These are phyloP conservation scores for Hypoxylon rickii DNA, from an alignment of 495 filamentous ascomycete species.

Conservation along the genomic window DNA sequence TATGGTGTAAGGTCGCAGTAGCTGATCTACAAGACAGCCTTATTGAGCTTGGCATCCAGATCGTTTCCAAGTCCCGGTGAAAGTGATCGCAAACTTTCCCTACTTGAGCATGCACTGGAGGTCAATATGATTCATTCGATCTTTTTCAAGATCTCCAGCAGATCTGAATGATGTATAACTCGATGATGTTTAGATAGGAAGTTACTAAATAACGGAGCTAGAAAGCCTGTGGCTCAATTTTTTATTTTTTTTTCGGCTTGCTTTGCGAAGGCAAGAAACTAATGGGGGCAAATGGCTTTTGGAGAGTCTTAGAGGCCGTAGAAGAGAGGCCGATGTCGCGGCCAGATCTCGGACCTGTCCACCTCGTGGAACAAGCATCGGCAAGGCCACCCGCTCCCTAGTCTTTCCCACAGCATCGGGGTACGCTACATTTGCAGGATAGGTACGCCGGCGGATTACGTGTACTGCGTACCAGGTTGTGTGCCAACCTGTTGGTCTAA, in stretches of 20 bases:
- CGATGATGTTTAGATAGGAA: background rate
- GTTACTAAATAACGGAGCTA: no score
- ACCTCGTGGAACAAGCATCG: constrained; percentile 9
- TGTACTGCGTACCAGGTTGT: constrained; percentile 19
- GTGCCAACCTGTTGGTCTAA: no score
- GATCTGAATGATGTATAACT: constrained; percentile 1
- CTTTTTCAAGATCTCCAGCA: constrained; percentile 2
- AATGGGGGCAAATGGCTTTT: no score
- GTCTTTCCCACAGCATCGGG: constrained; percentile 5
- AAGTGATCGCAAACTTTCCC: background rate
- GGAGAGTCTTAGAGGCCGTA: no score
- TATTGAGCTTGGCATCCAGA: constrained; percentile 13
- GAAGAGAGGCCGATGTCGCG: constrained; percentile 21
- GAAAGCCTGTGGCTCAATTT: no score
- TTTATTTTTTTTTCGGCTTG: background rate
- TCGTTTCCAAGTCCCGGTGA: background rate
- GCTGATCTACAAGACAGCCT: background rate
- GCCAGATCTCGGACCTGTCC: constrained; percentile 23
- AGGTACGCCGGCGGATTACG: constrained; percentile 8
- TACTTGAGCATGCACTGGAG: background rate
- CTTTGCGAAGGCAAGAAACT: background rate
- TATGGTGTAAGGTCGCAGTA: constrained; percentile 15
- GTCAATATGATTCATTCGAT: constrained; percentile 21
- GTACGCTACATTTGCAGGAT: background rate
- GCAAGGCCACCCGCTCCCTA: constrained; percentile 9